Percentiles rank a stretch among this genome's conserved stretches.
These are phyloP conservation scores for Ophiostoma sp. DNA, from an alignment of 2,329 filamentous ascomycete genomes.

Conservation along the genomic window DNA sequence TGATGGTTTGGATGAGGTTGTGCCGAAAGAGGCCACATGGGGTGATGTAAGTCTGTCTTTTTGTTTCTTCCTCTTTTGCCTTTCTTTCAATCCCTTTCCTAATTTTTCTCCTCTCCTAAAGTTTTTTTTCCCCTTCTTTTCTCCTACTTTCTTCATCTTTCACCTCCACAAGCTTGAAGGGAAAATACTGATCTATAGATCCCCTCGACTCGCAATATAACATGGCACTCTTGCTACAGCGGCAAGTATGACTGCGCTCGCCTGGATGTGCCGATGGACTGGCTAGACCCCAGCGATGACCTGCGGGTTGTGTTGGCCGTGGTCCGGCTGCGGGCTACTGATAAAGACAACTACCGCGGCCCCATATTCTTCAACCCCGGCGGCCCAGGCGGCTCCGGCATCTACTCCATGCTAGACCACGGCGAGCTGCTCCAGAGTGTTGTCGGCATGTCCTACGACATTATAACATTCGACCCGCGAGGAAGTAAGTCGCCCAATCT, in stretches of 20 bases:
- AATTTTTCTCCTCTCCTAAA: no score
- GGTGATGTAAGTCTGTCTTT: neutral
- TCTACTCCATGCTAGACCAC: slow-evolving; percentile 25
- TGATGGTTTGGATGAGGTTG: neutral
- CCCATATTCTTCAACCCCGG: slow-evolving; percentile 40
- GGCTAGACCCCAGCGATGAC: slow-evolving; percentile 35
- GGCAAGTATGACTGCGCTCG: slow-evolving; percentile 36
- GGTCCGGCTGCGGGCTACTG: slow-evolving; percentile 36
- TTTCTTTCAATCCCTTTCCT: neutral
- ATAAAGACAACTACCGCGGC: slow-evolving; percentile 30
- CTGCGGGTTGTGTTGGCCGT: slow-evolving; percentile 36
- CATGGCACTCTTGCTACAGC: slow-evolving; percentile 36
- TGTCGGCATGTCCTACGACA: slow-evolving; percentile 31
- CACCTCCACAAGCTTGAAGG: no score
- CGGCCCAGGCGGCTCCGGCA: slow-evolving; percentile 46
- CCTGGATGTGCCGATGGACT: slow-evolving; percentile 39
- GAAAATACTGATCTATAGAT: slow-evolving; percentile 26
- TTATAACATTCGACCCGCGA: slow-evolving; percentile 48
- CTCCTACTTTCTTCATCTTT: no score
- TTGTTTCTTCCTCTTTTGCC: no score
- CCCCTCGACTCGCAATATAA: slow-evolving; percentile 31
- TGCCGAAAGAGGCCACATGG: neutral
- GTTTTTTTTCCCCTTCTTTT: neutral
- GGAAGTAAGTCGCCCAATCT: slow-evolving; percentile 34
- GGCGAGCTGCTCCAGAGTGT: slow-evolving; percentile 7